Conservation (phyloP, 176 grass and related monocot genomes). For the Aegilops umbellulata region DNA sequence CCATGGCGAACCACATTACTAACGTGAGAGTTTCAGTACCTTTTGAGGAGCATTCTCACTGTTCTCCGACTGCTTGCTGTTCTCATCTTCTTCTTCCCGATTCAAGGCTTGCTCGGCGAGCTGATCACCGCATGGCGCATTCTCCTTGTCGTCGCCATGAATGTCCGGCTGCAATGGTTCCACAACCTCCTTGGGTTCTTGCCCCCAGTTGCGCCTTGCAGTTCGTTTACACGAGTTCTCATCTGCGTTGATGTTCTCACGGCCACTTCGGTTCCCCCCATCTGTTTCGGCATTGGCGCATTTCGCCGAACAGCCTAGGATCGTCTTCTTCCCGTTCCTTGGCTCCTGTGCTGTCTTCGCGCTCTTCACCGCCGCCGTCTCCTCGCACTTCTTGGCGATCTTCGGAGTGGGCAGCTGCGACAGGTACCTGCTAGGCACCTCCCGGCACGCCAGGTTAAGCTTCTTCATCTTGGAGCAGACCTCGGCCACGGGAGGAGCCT, state of each 20-base stretch:
- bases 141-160: conserved; percentile 70
- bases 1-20: background rate
- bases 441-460: conserved; percentile 44
- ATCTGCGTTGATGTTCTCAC: background rate
- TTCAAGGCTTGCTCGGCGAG: background rate
- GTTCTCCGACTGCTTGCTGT: conserved; percentile 29
- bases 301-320: conserved; percentile 34
- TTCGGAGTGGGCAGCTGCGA: conserved; percentile 24
- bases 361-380: background rate
- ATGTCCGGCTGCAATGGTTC: background rate
- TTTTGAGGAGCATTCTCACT: conserved; percentile 57
- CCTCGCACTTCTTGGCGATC: conserved; percentile 37
- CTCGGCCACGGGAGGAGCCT: conserved; percentile 26
- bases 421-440: conserved; percentile 85
- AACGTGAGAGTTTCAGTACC: conserved; percentile 38
- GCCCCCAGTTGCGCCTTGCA: background rate
- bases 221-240: conserved; percentile 10
- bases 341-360: conserved; percentile 27
- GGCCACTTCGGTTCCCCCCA: background rate
- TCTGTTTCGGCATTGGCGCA: conserved; percentile 14
- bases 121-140: conserved; percentile 25
- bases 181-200: background rate
- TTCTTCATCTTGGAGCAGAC: conserved; percentile 52
- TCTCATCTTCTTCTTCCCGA: conserved; percentile 27
- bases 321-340: conserved; percentile 36